A percentile compares a stretch with the other conserved stretches of the same genome.
phyloP scores from a whole-genome alignment of 768 basidiomycete genomes.

The Sporobolomyces phaffii region DNA sequence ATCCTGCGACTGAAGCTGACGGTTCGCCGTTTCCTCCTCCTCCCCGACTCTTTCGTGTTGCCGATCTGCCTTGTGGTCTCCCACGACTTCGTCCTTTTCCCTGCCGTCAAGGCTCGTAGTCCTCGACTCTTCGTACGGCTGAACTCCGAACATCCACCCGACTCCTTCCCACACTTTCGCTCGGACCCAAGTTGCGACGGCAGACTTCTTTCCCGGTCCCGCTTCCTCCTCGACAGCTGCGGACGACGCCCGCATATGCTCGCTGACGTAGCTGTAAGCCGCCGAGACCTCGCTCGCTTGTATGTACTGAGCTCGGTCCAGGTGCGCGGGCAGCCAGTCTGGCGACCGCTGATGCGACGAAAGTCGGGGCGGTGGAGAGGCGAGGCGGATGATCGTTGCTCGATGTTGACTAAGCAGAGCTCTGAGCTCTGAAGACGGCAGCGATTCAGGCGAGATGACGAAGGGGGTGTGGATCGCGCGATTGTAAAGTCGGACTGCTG shows the following conservation, averaged over 20 bases:
- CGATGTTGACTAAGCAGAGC: constrained; percentile 17
- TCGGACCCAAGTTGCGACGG: constrained; percentile 1
- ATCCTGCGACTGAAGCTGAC: no score
- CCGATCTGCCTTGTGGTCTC: neutral
- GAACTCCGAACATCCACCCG: constrained; percentile 12
- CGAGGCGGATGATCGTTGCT: constrained; percentile 12
- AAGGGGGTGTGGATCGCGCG: constrained; percentile 4
- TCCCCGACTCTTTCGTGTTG: no score
- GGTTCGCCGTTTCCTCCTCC: constrained; percentile 1
- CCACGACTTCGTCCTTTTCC: neutral
- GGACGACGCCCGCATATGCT: neutral
- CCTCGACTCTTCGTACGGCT: neutral
- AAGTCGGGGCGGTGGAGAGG: neutral
- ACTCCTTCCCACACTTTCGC: constrained; percentile 15
- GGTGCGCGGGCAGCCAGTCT: constrained; percentile 8
- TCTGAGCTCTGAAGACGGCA: constrained; percentile 20
- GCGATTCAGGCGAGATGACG: constrained; percentile 17
- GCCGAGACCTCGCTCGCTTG: constrained; percentile 5
- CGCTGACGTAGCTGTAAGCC: constrained; percentile 9
- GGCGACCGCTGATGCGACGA: neutral
- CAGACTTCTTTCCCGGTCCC: neutral
- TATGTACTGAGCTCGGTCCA: constrained; percentile 11
- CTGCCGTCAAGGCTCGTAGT: neutral
- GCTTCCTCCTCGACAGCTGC: neutral
- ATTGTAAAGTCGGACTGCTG: constrained; percentile 2